Evolutionary conservation across 2,329 filamentous ascomycete genomes (phyloP), one percentile per base, ranked within the genome.

Genomic region (Colletotrichum neosansevieriae): DNA sequence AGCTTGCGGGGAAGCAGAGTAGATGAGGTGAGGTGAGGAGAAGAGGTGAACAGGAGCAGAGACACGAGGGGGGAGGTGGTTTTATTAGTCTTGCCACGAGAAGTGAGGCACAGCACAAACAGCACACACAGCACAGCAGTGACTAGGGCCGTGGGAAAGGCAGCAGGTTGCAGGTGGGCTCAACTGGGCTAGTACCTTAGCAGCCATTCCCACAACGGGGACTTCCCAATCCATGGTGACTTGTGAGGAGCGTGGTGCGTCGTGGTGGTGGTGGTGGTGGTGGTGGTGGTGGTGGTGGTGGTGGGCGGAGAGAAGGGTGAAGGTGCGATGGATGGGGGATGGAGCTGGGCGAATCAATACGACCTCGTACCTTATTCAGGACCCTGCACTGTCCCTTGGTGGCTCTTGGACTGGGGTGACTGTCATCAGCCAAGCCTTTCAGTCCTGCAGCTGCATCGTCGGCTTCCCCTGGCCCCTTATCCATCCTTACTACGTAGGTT

Each of bases 321-420:
- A 7, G 6, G 36, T 24, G 34, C n/a, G 54, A 17, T n/a, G 61
- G 65, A 51, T 19, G 40, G 36, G 40, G 38, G 61, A 64, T 64
- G 61, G 47, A 36, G 61, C 61, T 60, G 34, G 61, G 66, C 66
- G 49, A 60, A 69, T 69, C 61, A 69, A 69, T 66, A 69, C 66
- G 66, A 69, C 61, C 40, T 69, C 54, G 66, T 66, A 66, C 66
- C 66, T 69, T 69, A 60, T 60, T 60, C 66, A 68, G 66, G 61
- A 60, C 61, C 61, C 62, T 69, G 66, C 61, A 50, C 53, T 40
- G 63, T 45, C 58, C 47, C 62, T 59, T 24, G 44, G 49, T 24
- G 56, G 34, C 49, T 24, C n/a, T 29, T 49, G 29, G 24, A 42
- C 42, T 32, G 51, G 63, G 11, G 59, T 34, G 54, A 51, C 42